Evolutionary conservation across 148 eudicot species (phyloP).

Genomic region (Polygonum aviculare): DNA sequence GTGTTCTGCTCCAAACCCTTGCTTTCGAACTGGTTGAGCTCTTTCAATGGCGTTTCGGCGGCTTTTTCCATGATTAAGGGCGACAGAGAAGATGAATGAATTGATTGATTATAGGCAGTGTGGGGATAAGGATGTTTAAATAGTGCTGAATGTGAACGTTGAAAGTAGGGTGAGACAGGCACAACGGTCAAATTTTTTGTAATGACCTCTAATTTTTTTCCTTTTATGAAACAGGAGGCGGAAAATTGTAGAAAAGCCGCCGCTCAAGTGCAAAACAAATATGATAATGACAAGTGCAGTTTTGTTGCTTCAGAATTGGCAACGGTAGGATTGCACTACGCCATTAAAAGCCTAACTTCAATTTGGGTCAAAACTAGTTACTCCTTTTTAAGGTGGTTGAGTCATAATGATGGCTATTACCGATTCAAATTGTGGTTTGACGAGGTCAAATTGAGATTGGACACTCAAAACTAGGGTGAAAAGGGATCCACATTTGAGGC

Average conservation of each 20-base stretch:
- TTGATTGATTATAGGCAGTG: not conserved
- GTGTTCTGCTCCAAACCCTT: not conserved
- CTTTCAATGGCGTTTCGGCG: slow-evolving; percentile 10
- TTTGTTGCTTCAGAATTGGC: not conserved
- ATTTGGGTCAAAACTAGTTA: not conserved
- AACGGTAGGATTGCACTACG: not conserved
- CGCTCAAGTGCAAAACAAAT: not conserved
- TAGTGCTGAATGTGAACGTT: slow-evolving; percentile 5
- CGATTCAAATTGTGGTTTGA: not conserved
- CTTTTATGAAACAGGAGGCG: not conserved
- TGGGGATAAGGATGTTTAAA: not conserved
- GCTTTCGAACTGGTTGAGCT: not conserved
- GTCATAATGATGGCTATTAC: not conserved
- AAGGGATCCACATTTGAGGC: too few relatives aligned
- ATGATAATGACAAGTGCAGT: not conserved
- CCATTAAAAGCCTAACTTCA: not conserved
- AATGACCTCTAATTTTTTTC: not conserved
- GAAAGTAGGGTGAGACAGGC: not conserved
- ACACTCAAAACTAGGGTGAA: not conserved
- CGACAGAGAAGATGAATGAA: not conserved
- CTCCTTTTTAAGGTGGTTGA: not conserved
- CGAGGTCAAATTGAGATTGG: not conserved
- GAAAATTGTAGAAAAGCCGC: not conserved
- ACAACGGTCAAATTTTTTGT: slow-evolving; percentile 1
- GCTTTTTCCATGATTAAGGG: not conserved